Evolutionary conservation across 1,139 yeast species (phyloP), one percentile per base, ranked within the genome.

Genomic region (Zygosaccharomyces pseudobailii): DNA sequence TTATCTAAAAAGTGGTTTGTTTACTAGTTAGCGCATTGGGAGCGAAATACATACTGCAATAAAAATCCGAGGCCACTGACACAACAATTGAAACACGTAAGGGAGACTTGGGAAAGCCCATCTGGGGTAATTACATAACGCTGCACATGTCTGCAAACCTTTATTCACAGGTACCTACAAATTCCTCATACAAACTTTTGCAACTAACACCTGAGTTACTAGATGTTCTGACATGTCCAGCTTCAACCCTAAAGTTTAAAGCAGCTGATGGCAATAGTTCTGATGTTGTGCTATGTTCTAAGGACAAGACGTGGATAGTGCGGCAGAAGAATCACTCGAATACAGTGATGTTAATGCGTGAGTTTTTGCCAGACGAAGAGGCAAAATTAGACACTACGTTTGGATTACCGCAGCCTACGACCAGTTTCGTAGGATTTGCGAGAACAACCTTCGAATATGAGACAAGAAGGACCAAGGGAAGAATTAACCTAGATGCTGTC

Each of bases 281-380:
- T 21, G 76, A 76, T 38, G 73, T 85, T 22, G 86, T 82, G 24
- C 63, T 87, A n/a, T 83, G 90, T 51, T 78, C 94, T 0, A 59
- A 68, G 6, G 56, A 69, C 35, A 66, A 72, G 46, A 84, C 95
- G 0, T 88, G 80, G 77, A 72, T 72, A 46, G 61, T 89, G 20
- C 74, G 90, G 41, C 90, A 85, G 58, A 83, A 87, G 73, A 87
- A 87, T 62, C 97, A 90, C 65, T 86, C 96, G 7, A 89, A 90
- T 63, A 78, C 94, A 1, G 82, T 86, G 9, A 65, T 88, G 56
- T 56, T 89, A 30, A 66, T 80, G 63, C 51, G 50, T 22, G 61
- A 57, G 33, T 59, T 58, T 47, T 49, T 49, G 3, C 62, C 64
- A 1, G 55, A 49, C 32, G 46, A 46, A 6, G 49, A 40, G n/a